These are phyloP conservation scores for Telopea speciosissima DNA, from an alignment of 177 flowering plant genomes.

Conservation along the genomic window DNA sequence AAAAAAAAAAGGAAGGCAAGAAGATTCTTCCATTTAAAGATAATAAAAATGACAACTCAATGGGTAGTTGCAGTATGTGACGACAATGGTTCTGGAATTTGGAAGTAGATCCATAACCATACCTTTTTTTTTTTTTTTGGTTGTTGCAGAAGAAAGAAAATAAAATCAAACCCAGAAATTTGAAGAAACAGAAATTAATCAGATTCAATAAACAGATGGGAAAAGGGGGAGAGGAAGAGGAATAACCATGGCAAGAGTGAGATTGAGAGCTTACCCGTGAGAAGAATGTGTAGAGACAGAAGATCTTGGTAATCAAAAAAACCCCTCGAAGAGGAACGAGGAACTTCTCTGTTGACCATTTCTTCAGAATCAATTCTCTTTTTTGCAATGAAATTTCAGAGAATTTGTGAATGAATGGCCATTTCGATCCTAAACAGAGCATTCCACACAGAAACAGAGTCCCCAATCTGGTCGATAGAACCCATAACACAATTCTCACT, in stretches of 20 bases:
- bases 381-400: slow-evolving; percentile 50
- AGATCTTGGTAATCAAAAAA: slow-evolving; percentile 46
- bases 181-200: too few species aligned
- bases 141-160: background rate
- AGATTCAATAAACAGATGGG: background rate
- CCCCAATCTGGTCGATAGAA: slow-evolving; percentile 66
- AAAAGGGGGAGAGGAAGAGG: background rate
- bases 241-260: background rate
- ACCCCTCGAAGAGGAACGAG: slow-evolving; percentile 38
- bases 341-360: slow-evolving; percentile 45
- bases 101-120: too few species aligned
- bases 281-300: slow-evolving; percentile 44
- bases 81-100: background rate
- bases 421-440: slow-evolving; percentile 34
- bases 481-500: slow-evolving; percentile 34
- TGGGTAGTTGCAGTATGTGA: background rate
- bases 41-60: background rate
- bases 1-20: too few species aligned
- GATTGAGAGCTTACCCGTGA: slow-evolving; percentile 37
- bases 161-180: background rate
- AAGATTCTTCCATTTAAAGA: background rate
- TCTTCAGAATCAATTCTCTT: slow-evolving; percentile 53
- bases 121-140: too few species aligned
- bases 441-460: slow-evolving; percentile 66
- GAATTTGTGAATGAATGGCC: slow-evolving; percentile 66